Evolutionary conservation across 192 early-diverging fungal species (phyloP).

Genomic region (Lobosporangium transversale): DNA sequence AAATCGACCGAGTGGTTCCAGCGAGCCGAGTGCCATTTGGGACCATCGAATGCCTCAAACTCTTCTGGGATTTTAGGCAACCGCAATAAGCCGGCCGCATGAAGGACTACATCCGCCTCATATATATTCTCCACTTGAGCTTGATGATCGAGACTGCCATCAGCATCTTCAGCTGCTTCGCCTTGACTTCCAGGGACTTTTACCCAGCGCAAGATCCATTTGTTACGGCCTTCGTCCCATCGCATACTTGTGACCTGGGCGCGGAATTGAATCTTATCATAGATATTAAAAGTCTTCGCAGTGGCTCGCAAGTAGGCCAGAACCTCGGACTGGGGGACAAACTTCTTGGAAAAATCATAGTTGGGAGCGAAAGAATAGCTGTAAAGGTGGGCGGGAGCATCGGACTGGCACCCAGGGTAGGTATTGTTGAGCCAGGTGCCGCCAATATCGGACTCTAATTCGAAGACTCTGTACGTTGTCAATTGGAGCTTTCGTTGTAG

Average conservation of each 20-base stretch:
- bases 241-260: conserved; percentile 28
- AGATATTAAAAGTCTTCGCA: conserved; percentile 47
- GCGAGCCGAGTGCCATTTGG: conserved; percentile 53
- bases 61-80: conserved; percentile 53
- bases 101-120: conserved; percentile 51
- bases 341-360: conserved; percentile 53
- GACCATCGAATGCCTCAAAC: conserved; percentile 54
- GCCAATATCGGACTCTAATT: conserved; percentile 50
- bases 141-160: too few species aligned
- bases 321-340: conserved; percentile 28
- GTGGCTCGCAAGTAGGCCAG: conserved; percentile 25
- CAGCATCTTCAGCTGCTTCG: neutral
- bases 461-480: conserved; percentile 53
- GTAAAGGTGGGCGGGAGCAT: conserved; percentile 55
- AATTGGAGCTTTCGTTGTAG: conserved; percentile 53
- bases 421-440: conserved; percentile 56
- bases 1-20: conserved; percentile 56
- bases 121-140: neutral
- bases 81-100: conserved; percentile 46
- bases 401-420: conserved; percentile 57
- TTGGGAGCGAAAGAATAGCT: conserved; percentile 58
- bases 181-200: too few species aligned
- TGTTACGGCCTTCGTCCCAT: conserved; percentile 31
- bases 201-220: conserved; percentile 40
- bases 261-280: conserved; percentile 51